Conservation (phyloP, 2,329 filamentous ascomycete species). For the Lachnellula arida region DNA sequence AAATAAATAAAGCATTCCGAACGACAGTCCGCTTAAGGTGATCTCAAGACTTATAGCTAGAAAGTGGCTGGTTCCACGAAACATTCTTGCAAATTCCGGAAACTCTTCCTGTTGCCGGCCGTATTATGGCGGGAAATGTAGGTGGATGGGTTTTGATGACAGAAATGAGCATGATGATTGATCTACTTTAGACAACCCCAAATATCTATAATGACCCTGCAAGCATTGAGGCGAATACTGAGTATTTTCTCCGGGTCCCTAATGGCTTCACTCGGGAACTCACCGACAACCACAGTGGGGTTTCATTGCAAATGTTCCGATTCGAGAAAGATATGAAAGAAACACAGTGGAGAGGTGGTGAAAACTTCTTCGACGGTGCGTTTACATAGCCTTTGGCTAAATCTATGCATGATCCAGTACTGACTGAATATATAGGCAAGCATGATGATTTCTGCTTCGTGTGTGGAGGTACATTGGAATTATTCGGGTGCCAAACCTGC, state of each 20-base stretch:
- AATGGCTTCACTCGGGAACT: not conserved
- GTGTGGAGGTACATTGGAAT: constrained; percentile 15
- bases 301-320: not conserved
- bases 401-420: not conserved
- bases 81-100: not conserved
- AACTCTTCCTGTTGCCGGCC: not conserved
- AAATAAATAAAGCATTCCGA: not conserved
- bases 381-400: not conserved
- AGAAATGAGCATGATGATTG: not conserved
- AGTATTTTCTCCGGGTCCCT: not conserved
- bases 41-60: not conserved
- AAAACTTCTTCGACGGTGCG: constrained; percentile 8
- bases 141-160: not conserved
- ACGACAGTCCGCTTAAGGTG: not conserved
- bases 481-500: constrained; percentile 20
- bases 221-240: not conserved
- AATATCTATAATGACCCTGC: not conserved
- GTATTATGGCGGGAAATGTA: not conserved
- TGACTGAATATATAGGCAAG: constrained; percentile 4
- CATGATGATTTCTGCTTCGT: constrained; percentile 21
- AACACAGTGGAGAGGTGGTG: constrained; percentile 8
- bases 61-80: not conserved
- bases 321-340: not conserved
- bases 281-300: not conserved
- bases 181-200: not conserved